phyloP scores from a whole-genome alignment of 768 basidiomycete genomes.

The Leucosporidium creatinivorum region DNA sequence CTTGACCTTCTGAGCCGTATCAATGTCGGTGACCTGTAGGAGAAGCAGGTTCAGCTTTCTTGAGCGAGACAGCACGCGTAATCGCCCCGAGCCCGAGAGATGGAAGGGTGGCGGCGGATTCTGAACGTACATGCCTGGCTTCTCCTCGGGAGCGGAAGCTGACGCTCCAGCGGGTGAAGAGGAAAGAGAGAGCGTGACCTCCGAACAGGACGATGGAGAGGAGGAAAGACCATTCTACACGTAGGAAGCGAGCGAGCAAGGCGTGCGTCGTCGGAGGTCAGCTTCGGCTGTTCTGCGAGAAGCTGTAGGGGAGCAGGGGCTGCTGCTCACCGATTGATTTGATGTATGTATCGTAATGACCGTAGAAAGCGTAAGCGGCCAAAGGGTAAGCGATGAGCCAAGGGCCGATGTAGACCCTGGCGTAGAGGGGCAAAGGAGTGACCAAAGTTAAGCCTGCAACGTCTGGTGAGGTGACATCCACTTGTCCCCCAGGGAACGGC shows the following conservation, averaged over 20 bases:
- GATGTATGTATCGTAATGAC: constrained; percentile 84
- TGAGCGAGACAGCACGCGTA: not conserved
- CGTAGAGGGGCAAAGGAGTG: constrained; percentile 36
- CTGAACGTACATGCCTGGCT: constrained; percentile 58
- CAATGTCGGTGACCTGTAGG: constrained; percentile 17
- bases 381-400: constrained; percentile 44
- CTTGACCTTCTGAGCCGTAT: constrained; percentile 19
- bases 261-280: not conserved
- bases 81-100: not conserved
- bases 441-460: constrained; percentile 9
- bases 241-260: no score
- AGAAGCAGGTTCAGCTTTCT: constrained; percentile 45
- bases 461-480: constrained; percentile 17
- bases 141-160: constrained; percentile 71
- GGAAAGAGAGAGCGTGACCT: constrained; percentile 84
- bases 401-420: constrained; percentile 43
- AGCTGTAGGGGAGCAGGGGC: no score
- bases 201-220: constrained; percentile 76
- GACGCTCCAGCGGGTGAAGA: constrained; percentile 83
- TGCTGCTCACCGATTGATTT: constrained; percentile 42
- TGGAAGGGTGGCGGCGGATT: not conserved
- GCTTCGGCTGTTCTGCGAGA: not conserved
- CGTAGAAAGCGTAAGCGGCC: constrained; percentile 70
- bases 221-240: constrained; percentile 97
- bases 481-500: constrained; percentile 3